phyloP scores from a whole-genome alignment of 345 rosid genomes.

The Hibiscus tridactylites region DNA sequence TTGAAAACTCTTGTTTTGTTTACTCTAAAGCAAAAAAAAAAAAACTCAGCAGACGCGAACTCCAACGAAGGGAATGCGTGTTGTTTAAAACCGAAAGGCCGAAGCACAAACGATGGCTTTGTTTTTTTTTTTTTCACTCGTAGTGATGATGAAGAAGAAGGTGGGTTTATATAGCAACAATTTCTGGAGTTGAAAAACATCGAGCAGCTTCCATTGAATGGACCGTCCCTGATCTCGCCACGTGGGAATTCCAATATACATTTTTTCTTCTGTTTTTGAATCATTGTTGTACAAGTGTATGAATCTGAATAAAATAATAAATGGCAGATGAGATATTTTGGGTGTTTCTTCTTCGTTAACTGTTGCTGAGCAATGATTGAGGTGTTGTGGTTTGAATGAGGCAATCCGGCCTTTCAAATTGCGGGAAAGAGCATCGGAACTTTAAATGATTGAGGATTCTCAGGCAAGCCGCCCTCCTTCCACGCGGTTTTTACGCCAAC shows the following conservation, averaged over 20 bases:
- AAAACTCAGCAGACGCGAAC: slow-evolving; percentile 29
- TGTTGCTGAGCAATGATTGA: no score
- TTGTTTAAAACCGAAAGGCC: not conserved
- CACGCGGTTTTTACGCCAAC: no score
- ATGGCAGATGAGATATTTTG: no score
- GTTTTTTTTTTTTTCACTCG: not conserved
- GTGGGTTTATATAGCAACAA: slow-evolving; percentile 11
- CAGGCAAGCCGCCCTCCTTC: no score
- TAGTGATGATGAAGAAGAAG: not conserved
- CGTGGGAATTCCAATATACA: not conserved
- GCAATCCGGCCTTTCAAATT: no score
- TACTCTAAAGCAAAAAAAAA: not conserved
- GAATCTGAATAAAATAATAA: no score
- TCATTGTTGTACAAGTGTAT: no score
- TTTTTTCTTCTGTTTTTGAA: no score
- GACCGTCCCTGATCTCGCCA: not conserved
- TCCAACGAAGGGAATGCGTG: slow-evolving; percentile 19
- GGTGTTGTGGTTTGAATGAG: no score
- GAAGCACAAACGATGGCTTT: not conserved
- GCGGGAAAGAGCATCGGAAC: no score
- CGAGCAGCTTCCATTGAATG: slow-evolving; percentile 1
- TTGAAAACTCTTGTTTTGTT: not conserved
- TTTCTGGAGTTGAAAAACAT: not conserved
- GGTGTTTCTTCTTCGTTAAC: no score
- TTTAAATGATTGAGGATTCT: no score